Evolutionary conservation across 257 asterid genomes (phyloP).

Genomic region (Ehretia macrophylla): DNA sequence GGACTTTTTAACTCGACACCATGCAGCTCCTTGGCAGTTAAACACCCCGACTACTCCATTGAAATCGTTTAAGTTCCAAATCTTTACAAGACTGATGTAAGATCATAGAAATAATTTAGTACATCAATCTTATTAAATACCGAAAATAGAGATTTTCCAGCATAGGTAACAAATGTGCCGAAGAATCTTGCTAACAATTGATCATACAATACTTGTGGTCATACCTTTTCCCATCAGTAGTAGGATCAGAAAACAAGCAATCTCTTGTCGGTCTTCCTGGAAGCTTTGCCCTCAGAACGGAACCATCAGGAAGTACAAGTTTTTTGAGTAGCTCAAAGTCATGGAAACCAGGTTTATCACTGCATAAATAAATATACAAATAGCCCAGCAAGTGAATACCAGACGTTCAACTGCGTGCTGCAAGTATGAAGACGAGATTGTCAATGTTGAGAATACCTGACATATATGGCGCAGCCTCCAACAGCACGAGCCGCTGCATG

Average conservation of each 20-base stretch:
- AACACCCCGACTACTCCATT: conserved; percentile 70
- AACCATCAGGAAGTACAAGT: conserved; percentile 89
- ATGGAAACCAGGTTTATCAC: conserved; percentile 90
- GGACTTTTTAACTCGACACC: conserved; percentile 62
- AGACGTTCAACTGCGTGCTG: no score
- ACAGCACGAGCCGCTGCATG: conserved; percentile 94
- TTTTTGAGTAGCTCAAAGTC: conserved; percentile 68
- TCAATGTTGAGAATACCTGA: conserved; percentile 35
- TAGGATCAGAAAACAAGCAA: conserved; percentile 86
- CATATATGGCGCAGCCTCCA: conserved; percentile 90
- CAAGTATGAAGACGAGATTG: no score
- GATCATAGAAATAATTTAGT: background rate
- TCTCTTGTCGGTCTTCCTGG: conserved; percentile 94
- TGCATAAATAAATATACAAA: conserved; percentile 18
- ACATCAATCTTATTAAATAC: no score
- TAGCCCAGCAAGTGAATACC: no score
- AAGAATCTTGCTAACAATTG: no score
- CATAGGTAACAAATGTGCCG: no score
- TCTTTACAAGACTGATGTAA: conserved; percentile 57
- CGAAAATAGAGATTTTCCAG: no score
- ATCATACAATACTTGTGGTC: no score
- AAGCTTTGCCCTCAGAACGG: conserved; percentile 75
- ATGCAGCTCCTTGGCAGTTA: conserved; percentile 87
- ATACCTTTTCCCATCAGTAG: conserved; percentile 83
- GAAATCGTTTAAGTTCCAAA: conserved; percentile 75